A percentile compares a stretch with the other conserved stretches of the same genome.
Evolutionary conservation across 2,329 filamentous ascomycete species (phyloP).

Genomic region (Claviceps monticola): DNA sequence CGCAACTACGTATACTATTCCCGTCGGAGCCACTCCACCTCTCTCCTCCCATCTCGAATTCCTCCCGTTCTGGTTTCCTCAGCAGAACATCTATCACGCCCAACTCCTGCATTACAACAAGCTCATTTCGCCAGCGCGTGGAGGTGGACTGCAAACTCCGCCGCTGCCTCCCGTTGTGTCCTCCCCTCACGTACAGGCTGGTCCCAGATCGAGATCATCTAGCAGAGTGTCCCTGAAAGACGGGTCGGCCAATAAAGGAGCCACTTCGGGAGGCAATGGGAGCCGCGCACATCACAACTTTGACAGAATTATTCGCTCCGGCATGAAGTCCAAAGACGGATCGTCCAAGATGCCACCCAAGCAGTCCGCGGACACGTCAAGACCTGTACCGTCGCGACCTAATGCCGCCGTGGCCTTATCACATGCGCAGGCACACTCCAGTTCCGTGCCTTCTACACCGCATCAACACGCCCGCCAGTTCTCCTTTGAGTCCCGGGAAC

Average conservation of each 20-base stretch:
- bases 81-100: slow-evolving; percentile 46
- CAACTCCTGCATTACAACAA: slow-evolving; percentile 53
- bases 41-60: slow-evolving; percentile 35
- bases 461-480: slow-evolving; percentile 78
- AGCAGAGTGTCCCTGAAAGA: slow-evolving; percentile 47
- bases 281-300: slow-evolving; percentile 42
- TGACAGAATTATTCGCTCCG: slow-evolving; percentile 49
- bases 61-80: slow-evolving; percentile 43
- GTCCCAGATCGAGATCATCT: slow-evolving; percentile 42
- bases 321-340: slow-evolving; percentile 45
- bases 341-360: slow-evolving; percentile 36
- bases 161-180: slow-evolving; percentile 42
- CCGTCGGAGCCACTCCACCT: slow-evolving; percentile 15
- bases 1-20: slow-evolving; percentile 10
- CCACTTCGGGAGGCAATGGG: slow-evolving; percentile 47
- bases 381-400: slow-evolving; percentile 17
- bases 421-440: slow-evolving; percentile 46
- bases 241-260: slow-evolving; percentile 29
- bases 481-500: slow-evolving; percentile 61
- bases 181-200: slow-evolving; percentile 40
- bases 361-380: slow-evolving; percentile 20
- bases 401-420: slow-evolving; percentile 15
- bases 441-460: slow-evolving; percentile 84
- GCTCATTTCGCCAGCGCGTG: slow-evolving; percentile 44
- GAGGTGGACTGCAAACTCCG: slow-evolving; percentile 40